Evolutionary conservation across 2,329 filamentous ascomycete genomes (phyloP).

Genomic region (Gaeumannomyces tritici): DNA sequence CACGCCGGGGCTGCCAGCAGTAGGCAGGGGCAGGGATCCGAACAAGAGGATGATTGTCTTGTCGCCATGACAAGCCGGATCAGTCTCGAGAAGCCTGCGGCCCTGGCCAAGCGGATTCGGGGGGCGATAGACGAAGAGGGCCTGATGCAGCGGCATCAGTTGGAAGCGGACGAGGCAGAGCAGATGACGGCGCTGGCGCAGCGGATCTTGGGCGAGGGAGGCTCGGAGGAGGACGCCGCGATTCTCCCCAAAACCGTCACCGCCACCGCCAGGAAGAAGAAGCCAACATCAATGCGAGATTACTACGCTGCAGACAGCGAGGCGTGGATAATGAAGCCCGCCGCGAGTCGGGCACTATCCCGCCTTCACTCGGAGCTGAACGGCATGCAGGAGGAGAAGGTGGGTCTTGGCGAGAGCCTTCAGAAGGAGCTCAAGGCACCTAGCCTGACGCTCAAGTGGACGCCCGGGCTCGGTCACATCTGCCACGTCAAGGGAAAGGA

Average conservation of each 20-base stretch:
- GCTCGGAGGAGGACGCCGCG: conserved; percentile 44
- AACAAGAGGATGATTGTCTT: conserved; percentile 23
- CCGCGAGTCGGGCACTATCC: conserved; percentile 56
- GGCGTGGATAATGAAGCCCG: conserved; percentile 56
- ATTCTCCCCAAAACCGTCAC: conserved; percentile 40
- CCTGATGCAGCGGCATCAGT: conserved; percentile 67
- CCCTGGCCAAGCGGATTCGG: conserved; percentile 62
- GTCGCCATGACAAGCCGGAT: conserved; percentile 45
- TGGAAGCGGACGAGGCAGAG: conserved; percentile 61
- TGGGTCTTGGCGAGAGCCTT: conserved; percentile 48
- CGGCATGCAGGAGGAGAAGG: conserved; percentile 49
- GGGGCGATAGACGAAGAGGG: conserved; percentile 88
- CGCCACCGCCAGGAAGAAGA: background rate
- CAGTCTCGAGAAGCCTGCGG: conserved; percentile 53
- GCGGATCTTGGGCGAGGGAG: conserved; percentile 59
- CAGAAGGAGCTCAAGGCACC: conserved; percentile 50
- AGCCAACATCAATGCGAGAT: conserved; percentile 35
- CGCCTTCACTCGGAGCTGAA: conserved; percentile 61
- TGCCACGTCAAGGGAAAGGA: conserved; percentile 85
- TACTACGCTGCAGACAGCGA: conserved; percentile 51
- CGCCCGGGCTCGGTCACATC: conserved; percentile 77
- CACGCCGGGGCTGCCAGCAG: too few relatives aligned
- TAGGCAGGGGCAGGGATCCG: background rate
- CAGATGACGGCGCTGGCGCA: conserved; percentile 67
- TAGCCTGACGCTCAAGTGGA: conserved; percentile 74